A percentile compares a stretch with the other conserved stretches of the same genome.
These are phyloP conservation scores for Tylopilus vinaceipallidus DNA, from an alignment of 768 basidiomycete species.

Conservation along the genomic window DNA sequence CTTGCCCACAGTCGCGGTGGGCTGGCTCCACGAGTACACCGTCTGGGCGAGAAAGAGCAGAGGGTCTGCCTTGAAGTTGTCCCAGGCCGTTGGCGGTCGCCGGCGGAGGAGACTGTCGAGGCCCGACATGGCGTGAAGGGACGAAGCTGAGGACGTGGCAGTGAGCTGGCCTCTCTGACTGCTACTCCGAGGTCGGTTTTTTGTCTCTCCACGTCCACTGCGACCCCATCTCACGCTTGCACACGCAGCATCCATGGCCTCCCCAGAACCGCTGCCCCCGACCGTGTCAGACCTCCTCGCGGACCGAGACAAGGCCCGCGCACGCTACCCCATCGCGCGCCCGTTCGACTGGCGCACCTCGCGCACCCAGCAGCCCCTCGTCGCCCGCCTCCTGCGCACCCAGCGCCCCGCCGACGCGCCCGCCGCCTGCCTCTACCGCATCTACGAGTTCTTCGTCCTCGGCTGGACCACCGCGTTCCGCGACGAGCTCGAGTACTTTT, in stretches of 20 bases:
- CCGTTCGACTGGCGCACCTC: slow-evolving; percentile 5
- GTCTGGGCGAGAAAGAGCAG: slow-evolving; percentile 9
- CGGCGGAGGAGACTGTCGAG: slow-evolving; percentile 5
- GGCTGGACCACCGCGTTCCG: slow-evolving; percentile 11
- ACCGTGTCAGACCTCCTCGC: slow-evolving; percentile 1
- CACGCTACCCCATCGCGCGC: slow-evolving; percentile 2
- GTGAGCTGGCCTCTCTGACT: not conserved
- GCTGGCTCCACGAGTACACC: slow-evolving; percentile 1
- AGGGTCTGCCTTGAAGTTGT: slow-evolving; percentile 1
- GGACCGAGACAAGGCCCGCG: not conserved
- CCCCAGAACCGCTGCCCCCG: slow-evolving; percentile 4
- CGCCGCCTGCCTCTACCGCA: slow-evolving; percentile 6
- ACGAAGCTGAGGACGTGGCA: not conserved
- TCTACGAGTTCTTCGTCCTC: slow-evolving; percentile 11
- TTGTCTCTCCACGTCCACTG: not conserved
- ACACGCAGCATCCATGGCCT: not conserved
- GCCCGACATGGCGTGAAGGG: not conserved
- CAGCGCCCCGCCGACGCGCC: slow-evolving; percentile 4
- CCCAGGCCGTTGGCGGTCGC: slow-evolving; percentile 8
- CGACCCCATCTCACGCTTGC: not conserved
- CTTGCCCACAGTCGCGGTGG: not conserved
- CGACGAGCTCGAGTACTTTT: slow-evolving; percentile 14
- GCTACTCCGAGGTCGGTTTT: not conserved
- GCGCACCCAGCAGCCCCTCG: not conserved
- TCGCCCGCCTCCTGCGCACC: not conserved